Evolutionary conservation across 345 rosid species (phyloP), one percentile per base, ranked within the genome.

Genomic region (Salix caprea): DNA sequence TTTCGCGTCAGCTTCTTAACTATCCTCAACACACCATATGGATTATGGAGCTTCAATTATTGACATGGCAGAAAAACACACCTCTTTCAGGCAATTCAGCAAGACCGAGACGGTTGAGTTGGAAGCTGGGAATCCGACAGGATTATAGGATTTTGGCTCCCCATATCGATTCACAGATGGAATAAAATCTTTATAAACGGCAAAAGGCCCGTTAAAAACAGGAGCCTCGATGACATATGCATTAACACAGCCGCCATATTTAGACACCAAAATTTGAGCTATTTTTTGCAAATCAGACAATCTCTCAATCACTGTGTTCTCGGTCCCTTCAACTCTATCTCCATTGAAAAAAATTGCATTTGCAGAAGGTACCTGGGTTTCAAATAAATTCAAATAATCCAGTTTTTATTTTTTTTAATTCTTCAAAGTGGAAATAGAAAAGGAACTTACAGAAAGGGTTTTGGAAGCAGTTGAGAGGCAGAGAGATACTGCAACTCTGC

Each of bases 151-250:
- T 62, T 83, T 88, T 21, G 97, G 97, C 58, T 87, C 96, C 52
- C 97, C 97, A 11, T 69, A 75, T 1, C 56, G 73, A 66, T 91
- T 88, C 65, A 88, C 85, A 6, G 90, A 80, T 11, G 97, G 96
- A 56, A 93, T 77, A 80, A 93, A 95, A 72, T 90, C 92, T 23
- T 80, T 84, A 65, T 90, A 92, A 75, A 92, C 85, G 6, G 98
- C 94, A 61, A 91, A 95, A 7, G 92, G 88, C 1, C 97, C 99
- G 48, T 87, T 88, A 82, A 83, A 90, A 50, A 84, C 24, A 61
- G 91, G 80, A 81, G 96, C 91, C 75, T 91, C 91, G 69, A 95
- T 79, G 32, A 91, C 93, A 91, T 91, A 89, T 65, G 93, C 96
- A 78, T 93, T 90, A 37, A 86, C 77, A 75, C 84, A 84, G n/a